phyloP scores from a whole-genome alignment of 2,329 filamentous ascomycete genomes.

The Emmonsiellopsis sp. region DNA sequence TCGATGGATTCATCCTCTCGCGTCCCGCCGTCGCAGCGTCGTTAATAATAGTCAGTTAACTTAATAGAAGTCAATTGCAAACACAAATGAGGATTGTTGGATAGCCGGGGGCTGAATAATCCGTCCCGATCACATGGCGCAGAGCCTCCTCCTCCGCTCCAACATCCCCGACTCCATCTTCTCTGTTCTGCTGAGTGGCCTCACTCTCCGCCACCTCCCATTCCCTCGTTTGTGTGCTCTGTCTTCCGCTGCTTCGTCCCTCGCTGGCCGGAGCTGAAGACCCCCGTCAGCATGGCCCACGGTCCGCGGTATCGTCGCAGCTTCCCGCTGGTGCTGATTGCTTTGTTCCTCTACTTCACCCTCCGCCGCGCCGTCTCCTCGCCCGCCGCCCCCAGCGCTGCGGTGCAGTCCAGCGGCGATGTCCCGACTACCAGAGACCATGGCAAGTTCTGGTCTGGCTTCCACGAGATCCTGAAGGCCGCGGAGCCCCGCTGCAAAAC shows the following conservation, averaged over 20 bases:
- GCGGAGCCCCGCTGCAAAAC: constrained; percentile 10
- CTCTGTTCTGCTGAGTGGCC: no score
- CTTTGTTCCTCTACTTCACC: constrained; percentile 5
- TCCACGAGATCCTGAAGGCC: constrained; percentile 11
- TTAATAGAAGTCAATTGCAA: no score
- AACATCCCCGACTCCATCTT: no score
- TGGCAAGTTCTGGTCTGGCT: constrained; percentile 10
- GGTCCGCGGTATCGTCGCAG: constrained; percentile 6
- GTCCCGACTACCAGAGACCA: constrained; percentile 6
- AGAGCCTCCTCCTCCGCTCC: no score
- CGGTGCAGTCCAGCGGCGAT: neutral
- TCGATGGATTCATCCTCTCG: no score
- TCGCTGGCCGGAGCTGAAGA: neutral
- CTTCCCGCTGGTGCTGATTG: constrained; percentile 4
- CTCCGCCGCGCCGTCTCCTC: neutral
- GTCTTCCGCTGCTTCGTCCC: neutral
- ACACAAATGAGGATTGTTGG: no score
- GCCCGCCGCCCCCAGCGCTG: constrained; percentile 1
- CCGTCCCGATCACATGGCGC: no score
- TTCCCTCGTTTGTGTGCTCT: neutral
- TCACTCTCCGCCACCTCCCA: no score
- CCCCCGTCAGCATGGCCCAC: constrained; percentile 2
- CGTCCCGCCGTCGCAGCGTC: no score
- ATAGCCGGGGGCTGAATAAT: no score
- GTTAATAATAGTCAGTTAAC: no score